Conservation (phyloP, 257 asterid species). For the Primulina huaijiensis region DNA sequence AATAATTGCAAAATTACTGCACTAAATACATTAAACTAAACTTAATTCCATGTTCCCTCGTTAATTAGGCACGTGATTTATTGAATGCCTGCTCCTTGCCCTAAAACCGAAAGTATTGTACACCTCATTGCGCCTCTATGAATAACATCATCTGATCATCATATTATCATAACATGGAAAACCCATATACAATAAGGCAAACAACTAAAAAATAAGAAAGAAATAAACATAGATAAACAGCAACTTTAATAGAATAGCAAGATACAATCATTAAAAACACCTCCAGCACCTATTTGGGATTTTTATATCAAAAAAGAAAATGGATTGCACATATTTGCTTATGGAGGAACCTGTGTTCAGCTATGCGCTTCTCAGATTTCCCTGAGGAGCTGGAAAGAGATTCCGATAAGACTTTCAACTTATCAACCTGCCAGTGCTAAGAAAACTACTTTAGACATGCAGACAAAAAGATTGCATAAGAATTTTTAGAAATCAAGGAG, state of each 20-base stretch:
- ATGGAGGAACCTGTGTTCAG: conserved; percentile 59
- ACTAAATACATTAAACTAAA: not conserved
- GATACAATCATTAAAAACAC: conserved; percentile 9
- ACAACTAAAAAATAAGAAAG: conserved; percentile 11
- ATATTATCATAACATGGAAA: not conserved
- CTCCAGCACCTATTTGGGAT: not conserved
- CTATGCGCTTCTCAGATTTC: conserved; percentile 87
- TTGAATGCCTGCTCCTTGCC: not conserved
- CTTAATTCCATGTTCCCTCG: not conserved
- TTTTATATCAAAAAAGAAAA: not conserved
- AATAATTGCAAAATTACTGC: not conserved
- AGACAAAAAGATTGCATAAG: conserved; percentile 2
- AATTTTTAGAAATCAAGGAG: conserved; percentile 20
- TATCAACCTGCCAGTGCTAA: conserved; percentile 71
- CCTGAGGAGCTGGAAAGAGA: conserved; percentile 80
- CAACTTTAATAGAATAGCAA: not conserved
- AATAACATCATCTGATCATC: not conserved
- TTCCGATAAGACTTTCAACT: conserved; percentile 84
- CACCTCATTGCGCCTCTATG: not conserved
- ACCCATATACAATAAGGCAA: not conserved
- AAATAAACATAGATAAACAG: not conserved
- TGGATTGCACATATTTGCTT: not conserved
- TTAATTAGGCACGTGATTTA: not conserved
- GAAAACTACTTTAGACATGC: conserved; percentile 28
- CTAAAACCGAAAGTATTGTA: not conserved